Base-by-base conservation (phyloP, 768 basidiomycete genomes). In the Fistulinella prunicolor region DNA sequence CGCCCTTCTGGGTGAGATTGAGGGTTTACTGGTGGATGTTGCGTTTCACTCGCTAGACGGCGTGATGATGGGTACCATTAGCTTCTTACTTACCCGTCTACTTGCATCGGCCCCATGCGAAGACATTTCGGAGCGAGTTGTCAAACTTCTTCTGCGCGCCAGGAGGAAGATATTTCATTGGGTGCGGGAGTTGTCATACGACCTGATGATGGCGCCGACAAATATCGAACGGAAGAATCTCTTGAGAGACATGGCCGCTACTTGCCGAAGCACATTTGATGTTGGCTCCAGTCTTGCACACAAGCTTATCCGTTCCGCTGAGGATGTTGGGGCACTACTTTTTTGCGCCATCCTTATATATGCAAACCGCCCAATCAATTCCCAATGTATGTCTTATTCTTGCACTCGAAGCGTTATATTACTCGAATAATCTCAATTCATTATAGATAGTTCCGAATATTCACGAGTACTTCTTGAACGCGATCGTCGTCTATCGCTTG, bases 11-110 rank as follows among this genome's bases (percentile, higher is more conserved):
- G 35, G 17, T 13, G 17, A 36, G 35, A 4, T 36, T 36, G 35
- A 36, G 7, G 10, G 35, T 19, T 19, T 36, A n/a, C n/a, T 36
- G 4, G 6, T 6, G 24, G 60, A 55, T 24, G 54, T 76, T 21
- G 50, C 59, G 45, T 59, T 38, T 8, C 76, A 73, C 47, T 77
- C 76, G 76, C 56, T 62, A 38, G 59, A 68, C 51, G 50, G 51
- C 3, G 34, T 55, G 17, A 36, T 36, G 35, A 36, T 36, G 17
- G 17, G 17, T 6, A 36, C 13, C 35, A 36, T 36, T 17, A 17
- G 12, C 35, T 19, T 36, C 12, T n/a, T 36, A 16, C 10, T 36
- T 2, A 17, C n/a, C 2, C 35, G 35, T 4, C 17, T 36, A 19
- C 35, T 36, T 10, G 35, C 35, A 19, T 36, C 35, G 17, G 17